phyloP scores from a whole-genome alignment of 768 basidiomycete species.

The Calocybe cyanea region DNA sequence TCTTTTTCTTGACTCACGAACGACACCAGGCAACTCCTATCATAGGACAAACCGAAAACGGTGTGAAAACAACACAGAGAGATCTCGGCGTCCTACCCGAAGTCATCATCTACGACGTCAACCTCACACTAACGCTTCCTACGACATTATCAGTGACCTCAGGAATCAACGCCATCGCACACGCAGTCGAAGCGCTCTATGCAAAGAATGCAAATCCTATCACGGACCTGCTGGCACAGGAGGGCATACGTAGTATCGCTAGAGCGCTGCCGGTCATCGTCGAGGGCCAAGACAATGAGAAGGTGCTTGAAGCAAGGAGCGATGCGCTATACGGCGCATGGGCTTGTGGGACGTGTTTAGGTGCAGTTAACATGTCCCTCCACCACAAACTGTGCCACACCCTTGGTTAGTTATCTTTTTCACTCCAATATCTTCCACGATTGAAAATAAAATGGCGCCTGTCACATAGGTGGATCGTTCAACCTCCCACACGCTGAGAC shows the following conservation, averaged over 20 bases:
- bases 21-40: conserved; percentile 28
- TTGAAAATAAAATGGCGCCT: neutral
- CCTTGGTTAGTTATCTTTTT: conserved; percentile 27
- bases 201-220: conserved; percentile 34
- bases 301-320: conserved; percentile 26
- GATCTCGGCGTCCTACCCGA: conserved; percentile 33
- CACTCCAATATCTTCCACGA: conserved; percentile 8
- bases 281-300: conserved; percentile 14
- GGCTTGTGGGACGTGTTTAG: conserved; percentile 31
- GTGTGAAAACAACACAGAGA: conserved; percentile 35
- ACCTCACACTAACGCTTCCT: conserved; percentile 33
- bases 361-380: conserved; percentile 31
- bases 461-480: conserved; percentile 36
- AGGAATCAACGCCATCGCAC: conserved; percentile 39
- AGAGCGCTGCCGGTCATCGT: conserved; percentile 27
- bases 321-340: conserved; percentile 36
- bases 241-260: conserved; percentile 31
- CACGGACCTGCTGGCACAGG: conserved; percentile 29
- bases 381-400: conserved; percentile 40
- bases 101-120: conserved; percentile 37
- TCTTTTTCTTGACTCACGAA: neutral
- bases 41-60: conserved; percentile 36
- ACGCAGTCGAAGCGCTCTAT: conserved; percentile 39
- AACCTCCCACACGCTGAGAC: conserved; percentile 39
- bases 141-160: conserved; percentile 30